Evolutionary conservation across 176 grass and related monocot genomes (phyloP).

Genomic region (Urochloa ruziziensis): DNA sequence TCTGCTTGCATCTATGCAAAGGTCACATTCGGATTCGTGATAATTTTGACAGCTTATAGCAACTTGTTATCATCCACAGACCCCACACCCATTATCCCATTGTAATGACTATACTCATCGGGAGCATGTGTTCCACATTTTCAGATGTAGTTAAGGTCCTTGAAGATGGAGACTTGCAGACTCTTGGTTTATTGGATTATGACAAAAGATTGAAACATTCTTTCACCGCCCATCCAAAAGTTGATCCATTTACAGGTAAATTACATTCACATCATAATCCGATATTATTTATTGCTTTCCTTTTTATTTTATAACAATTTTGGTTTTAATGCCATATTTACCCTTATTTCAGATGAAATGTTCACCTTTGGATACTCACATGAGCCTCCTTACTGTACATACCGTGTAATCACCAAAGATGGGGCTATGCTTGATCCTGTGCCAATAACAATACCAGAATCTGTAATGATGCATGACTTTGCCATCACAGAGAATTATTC

Average conservation of each 20-base stretch:
- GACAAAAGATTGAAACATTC: slow-evolving; percentile 89
- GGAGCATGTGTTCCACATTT: neutral
- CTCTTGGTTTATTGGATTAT: slow-evolving; percentile 95
- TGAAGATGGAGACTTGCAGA: slow-evolving; percentile 96
- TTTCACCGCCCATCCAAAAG: slow-evolving; percentile 98
- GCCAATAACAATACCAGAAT: slow-evolving; percentile 92
- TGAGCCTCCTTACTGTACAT: slow-evolving; percentile 86
- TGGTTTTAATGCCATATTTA: slow-evolving; percentile 10
- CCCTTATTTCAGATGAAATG: slow-evolving; percentile 79
- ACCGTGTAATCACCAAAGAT: slow-evolving; percentile 88
- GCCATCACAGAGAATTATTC: slow-evolving; percentile 94
- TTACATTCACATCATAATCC: neutral
- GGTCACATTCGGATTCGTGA: neutral
- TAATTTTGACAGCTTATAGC: neutral
- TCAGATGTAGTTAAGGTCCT: slow-evolving; percentile 91
- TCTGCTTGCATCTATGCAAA: neutral
- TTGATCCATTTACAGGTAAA: slow-evolving; percentile 89
- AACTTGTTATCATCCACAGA: neutral
- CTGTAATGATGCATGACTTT: slow-evolving; percentile 99
- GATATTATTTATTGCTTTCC: slow-evolving; percentile 11
- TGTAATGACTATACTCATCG: neutral
- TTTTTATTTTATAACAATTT: neutral
- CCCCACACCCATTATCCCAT: neutral
- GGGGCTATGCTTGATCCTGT: slow-evolving; percentile 94
- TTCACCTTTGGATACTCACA: slow-evolving; percentile 98